A percentile compares a stretch with the other conserved stretches of the same genome.
Conservation (phyloP, 2,329 filamentous ascomycete genomes). For the Fusarium sp. region DNA sequence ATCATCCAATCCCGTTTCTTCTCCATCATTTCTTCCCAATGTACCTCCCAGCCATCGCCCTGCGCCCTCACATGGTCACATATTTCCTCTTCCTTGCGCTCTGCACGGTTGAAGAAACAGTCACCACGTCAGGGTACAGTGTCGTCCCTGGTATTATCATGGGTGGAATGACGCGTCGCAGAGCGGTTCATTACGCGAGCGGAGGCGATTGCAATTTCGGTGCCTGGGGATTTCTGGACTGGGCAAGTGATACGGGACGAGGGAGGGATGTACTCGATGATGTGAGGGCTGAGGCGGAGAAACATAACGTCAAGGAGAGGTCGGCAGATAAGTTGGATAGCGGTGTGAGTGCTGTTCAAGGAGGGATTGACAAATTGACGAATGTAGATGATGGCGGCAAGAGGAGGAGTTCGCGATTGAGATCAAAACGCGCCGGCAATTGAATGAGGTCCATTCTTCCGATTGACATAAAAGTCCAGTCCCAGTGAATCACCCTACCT, state of each 20-base stretch:
- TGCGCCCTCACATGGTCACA: conserved; percentile 78
- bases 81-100: conserved; percentile 74
- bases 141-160: conserved; percentile 66
- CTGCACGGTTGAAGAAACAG: conserved; percentile 73
- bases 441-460: not conserved
- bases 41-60: conserved; percentile 72
- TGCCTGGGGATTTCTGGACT: conserved; percentile 72
- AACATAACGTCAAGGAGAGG: conserved; percentile 63
- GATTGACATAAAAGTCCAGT: not conserved
- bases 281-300: conserved; percentile 66
- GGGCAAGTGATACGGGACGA: conserved; percentile 66
- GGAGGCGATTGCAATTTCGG: conserved; percentile 70
- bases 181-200: conserved; percentile 66
- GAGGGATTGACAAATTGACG: conserved; percentile 49
- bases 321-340: conserved; percentile 50
- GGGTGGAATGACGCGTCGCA: conserved; percentile 60
- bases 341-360: conserved; percentile 50
- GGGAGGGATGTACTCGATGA: conserved; percentile 66
- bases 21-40: conserved; percentile 72
- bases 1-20: conserved; percentile 75
- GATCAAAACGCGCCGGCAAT: conserved; percentile 34
- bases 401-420: conserved; percentile 45
- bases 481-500: not conserved
- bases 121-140: conserved; percentile 76
- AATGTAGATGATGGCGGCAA: conserved; percentile 44